These are phyloP conservation scores for Magnolia kwangsiensis DNA, from an alignment of 164 flowering plant species.

Conservation along the genomic window DNA sequence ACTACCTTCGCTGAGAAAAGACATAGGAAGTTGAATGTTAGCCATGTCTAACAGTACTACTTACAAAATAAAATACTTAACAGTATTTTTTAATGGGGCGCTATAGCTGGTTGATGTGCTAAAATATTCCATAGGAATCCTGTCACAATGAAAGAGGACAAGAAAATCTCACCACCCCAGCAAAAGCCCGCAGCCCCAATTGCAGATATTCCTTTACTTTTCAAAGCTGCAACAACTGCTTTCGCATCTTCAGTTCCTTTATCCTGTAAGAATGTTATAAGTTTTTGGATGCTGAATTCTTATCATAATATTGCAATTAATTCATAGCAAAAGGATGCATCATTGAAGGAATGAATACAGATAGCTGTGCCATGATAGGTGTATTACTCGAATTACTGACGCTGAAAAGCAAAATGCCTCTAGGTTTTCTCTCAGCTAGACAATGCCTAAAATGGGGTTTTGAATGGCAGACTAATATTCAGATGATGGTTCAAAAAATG, in stretches of 20 bases:
- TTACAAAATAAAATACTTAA: background rate
- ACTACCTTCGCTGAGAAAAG: conserved; percentile 58
- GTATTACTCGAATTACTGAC: background rate
- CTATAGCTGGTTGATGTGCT: background rate
- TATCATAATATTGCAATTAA: background rate
- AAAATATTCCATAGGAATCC: background rate
- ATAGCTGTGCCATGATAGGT: background rate
- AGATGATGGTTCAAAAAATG: background rate
- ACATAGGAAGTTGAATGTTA: background rate
- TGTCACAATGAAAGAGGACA: background rate
- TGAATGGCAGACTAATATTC: background rate
- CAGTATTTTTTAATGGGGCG: background rate
- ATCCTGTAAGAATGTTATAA: conserved; percentile 29
- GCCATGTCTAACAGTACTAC: background rate
- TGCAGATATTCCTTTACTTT: conserved; percentile 44
- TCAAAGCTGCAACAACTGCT: conserved; percentile 49
- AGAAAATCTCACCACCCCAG: conserved; percentile 61
- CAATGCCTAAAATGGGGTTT: background rate
- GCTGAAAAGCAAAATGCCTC: too few relatives aligned
- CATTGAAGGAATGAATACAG: background rate
- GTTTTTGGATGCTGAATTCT: background rate
- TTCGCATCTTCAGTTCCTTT: conserved; percentile 59
- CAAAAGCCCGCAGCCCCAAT: conserved; percentile 70
- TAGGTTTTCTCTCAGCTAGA: background rate
- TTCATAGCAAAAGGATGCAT: background rate